Evolutionary conservation across 2,329 filamentous ascomycete species (phyloP), one percentile per base, ranked within the genome.

Genomic region (Trichoderma arundinaceum): DNA sequence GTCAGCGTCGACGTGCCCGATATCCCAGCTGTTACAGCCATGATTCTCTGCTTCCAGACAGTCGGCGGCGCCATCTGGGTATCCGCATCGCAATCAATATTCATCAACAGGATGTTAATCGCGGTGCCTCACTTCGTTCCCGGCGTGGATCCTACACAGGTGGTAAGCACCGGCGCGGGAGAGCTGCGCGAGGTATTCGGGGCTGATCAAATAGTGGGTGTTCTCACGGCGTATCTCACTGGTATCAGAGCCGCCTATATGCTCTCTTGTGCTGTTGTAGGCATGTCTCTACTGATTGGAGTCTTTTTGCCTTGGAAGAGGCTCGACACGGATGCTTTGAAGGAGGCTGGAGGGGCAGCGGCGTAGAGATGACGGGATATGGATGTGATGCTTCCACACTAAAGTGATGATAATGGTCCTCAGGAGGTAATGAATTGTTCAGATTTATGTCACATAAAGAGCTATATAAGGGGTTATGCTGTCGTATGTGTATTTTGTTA

Each of bases 1-100:
- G 15, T 69, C 69, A 56, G 59, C 15, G 51, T 64, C 10, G 41
- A 33, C 12, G 48, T 33, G 10, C 6, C 52, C 1, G 59, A 66
- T n/a, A n/a, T 66, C 7, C 38, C 64, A 3, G 51, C 59, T 8
- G 64, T 32, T 13, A 53, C 56, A 12, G 44, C 51, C 51, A 56
- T 64, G 51, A 43, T 66, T 3, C 32, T 66, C 2, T 51, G 48
- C 7, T 52, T 61, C 7, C 46, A 61, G 22, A 63, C 41, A 1
- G 49, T 66, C 1, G 35, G 54, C 2, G 33, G 54, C 4, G 59
- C 59, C n/a, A 44, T 62, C 4, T 62, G 59, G 59, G 59, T 53
- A 15, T 62, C 59, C 1, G 59, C 38, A 35, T 41, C 59, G 13
- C 59, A 62, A n/a, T 52, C 48, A 32, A 7, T 43, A 22, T 62